Conservation (phyloP, 2,329 filamentous ascomycete species). For the Coniella lustricola region DNA sequence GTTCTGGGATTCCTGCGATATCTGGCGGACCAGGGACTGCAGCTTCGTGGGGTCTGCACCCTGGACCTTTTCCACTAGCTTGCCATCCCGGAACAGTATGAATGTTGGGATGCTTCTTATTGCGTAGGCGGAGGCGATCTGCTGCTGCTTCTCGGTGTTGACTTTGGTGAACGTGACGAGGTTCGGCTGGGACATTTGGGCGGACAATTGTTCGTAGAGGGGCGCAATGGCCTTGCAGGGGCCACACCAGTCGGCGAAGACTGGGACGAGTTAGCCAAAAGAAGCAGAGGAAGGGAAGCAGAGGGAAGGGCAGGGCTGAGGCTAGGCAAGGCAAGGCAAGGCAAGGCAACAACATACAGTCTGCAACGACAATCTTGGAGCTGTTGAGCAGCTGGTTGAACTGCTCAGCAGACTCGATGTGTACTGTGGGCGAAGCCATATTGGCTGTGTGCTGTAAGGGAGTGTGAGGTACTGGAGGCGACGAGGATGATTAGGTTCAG, state of each 20-base stretch:
- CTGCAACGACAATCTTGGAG: constrained; percentile 74
- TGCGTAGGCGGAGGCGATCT: constrained; percentile 65
- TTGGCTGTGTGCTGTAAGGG: not conserved
- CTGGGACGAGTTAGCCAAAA: constrained; percentile 36
- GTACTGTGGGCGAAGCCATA: constrained; percentile 24
- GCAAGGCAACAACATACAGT: constrained; percentile 58
- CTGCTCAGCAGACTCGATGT: constrained; percentile 47
- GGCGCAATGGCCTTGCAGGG: constrained; percentile 81
- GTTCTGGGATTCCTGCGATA: constrained; percentile 59
- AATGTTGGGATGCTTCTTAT: constrained; percentile 85
- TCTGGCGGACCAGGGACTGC: constrained; percentile 61
- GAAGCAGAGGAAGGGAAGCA: not conserved
- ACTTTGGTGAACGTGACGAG: constrained; percentile 80
- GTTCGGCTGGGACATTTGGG: constrained; percentile 61
- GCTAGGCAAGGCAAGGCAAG: not conserved
- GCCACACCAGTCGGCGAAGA: constrained; percentile 81
- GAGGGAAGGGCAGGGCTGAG: too few species aligned
- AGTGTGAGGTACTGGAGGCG: too few species aligned
- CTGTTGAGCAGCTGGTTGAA: constrained; percentile 61
- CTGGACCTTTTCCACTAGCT: constrained; percentile 59
- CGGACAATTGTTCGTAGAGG: constrained; percentile 70
- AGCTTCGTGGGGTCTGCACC: constrained; percentile 70
- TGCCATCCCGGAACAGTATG: constrained; percentile 71
- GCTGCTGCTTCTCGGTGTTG: constrained; percentile 70
- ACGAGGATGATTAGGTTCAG: too few species aligned